Evolutionary conservation across 2,329 filamentous ascomycete genomes (phyloP), one percentile per base, ranked within the genome.

Genomic region (Fusarium vanettenii): DNA sequence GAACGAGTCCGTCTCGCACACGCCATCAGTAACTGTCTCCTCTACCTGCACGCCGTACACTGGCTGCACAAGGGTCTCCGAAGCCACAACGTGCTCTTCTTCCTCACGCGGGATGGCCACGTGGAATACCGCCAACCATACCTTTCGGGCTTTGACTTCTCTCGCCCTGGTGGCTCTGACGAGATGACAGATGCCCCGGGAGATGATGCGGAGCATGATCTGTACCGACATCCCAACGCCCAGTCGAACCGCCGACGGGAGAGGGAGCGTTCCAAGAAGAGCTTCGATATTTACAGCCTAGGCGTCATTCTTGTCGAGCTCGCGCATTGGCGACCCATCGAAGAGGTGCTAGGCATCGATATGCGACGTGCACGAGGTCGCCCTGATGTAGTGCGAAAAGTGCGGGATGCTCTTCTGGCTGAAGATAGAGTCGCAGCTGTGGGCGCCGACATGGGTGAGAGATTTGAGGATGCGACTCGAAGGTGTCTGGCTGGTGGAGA

Each of bases 1-100:
- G 84, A 86, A 27, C 85, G 89, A 35, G 83, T 90, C 64, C 80
- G 77, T 31, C 84, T 91, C 20, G 89, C 89, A 52, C 84, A 85
- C 56, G 85, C 86, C 29, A 82, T 91, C 33, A 83, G 87, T 66
- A 87, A 88, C 74, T 89, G 86, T 20, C 78, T 91, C 4, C 80
- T 90, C 56, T 88, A 89, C 65, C 83, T 90, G 0, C 88, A 90
- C 74, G 84, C 87, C 4, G 87, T 89, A 1, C 86, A 89, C 69
- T 90, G 88, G 88, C 82, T 90, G 7, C 89, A 90, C 81, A 90
- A 91, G 74, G 88, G 87, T n/a, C 82, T 90, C 6, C 86, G 88
- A 14, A 86, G 85, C 67, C 82, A 87, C 64, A 90, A 89, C 75
- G 83, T 90, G 33, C 77, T 90, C 13, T 89, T 90, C 78, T 89